Evolutionary conservation across 1,139 yeast species (phyloP), one percentile per base, ranked within the genome.

Genomic region (Debaryomycetaceae sp.): DNA sequence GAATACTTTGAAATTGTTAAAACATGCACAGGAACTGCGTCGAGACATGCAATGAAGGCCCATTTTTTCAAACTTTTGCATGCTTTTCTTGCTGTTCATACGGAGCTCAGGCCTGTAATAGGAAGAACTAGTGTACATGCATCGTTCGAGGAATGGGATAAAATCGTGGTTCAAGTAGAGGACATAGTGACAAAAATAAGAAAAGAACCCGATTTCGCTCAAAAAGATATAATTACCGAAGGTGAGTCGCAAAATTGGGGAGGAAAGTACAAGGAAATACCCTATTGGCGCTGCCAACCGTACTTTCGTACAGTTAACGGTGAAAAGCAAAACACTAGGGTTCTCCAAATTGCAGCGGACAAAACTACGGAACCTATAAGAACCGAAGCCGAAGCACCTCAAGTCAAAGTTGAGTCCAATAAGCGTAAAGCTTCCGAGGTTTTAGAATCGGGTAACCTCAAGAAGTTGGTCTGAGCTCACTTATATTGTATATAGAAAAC

Each of bases 221-320:
- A 65, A 30, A 39, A 67, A 16, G 95, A 87, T 51, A 63, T 59
- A 1, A 71, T 84, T 0, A 65, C 63, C 0, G 70, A 67, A 13
- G 88, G 91, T 0, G 76, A 70, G 17, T 34, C 58, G 2, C 81
- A 84, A 55, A 60, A 64, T 28, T 85, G 95, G 89, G 95, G 96
- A 38, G 96, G 95, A 1, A 52, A 73, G 15, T 92, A 92, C 59
- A 81, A 81, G 58, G 75, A 73, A 5, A 79, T 92, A n/a, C 98
- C 98, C 3, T 91, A 85, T 61, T 92, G 98, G 98, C 75, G 98
- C 51, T 82, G 96, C 48, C 98, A 92, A 63, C 98, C 98, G 1
- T 87, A 87, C 58, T 89, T 94, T 68, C 75, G 98, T 49, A 81
- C 83, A 6, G 95, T 87, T 1, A 75, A 87, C 57, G 96, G 96